Evolutionary conservation across 495 filamentous ascomycete genomes (phyloP), one percentile per base, ranked within the genome.

Genomic region (Hypoxylon rickii): DNA sequence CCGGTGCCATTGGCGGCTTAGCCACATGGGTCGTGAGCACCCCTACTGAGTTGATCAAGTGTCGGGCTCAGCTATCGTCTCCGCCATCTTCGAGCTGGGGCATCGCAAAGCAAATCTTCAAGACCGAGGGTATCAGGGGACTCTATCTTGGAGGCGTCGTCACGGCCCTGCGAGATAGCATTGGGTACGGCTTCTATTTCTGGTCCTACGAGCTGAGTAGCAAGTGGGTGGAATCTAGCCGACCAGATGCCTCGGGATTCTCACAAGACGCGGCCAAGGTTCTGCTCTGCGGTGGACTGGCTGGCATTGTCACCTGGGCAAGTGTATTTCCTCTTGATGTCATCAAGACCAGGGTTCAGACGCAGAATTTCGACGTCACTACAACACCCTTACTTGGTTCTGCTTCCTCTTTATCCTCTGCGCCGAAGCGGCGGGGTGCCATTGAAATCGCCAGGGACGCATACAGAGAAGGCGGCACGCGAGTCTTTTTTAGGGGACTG

Each of bases 151-250:
- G 89, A 19, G 92, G 92, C 21, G 75, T 68, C 3, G 81, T 96
- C 18, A 96, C 92, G 7, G 89, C 86, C 50, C 67, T 90, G 39
- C 76, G 92, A 38, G 92, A 96, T 71, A 84, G 86, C 49, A 80
- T 96, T 51, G 92, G 92, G 15, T 96, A 95, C 69, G 92, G 92
- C 2, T 96, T 96, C 66, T 96, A 96, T 67, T 96, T 96, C 70
- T 91, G 86, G 85, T 84, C 86, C 11, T 97, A 96, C 64, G 89
- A 96, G 70, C 73, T 88, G 31, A 81, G 73, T 55, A 88, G 84
- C 44, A 78, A 80, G 15, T 73, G 76, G 44, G 66, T 87, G 63
- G 67, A 72, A 36, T 60, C 48, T 36, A 64, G 17, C 43, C 44
- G 53, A n/a, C 59, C 29, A 44, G 50, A 22, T 22, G 21, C 17